Evolutionary conservation across 2,329 filamentous ascomycete genomes (phyloP).

Genomic region (Penicillium hesseltinei): DNA sequence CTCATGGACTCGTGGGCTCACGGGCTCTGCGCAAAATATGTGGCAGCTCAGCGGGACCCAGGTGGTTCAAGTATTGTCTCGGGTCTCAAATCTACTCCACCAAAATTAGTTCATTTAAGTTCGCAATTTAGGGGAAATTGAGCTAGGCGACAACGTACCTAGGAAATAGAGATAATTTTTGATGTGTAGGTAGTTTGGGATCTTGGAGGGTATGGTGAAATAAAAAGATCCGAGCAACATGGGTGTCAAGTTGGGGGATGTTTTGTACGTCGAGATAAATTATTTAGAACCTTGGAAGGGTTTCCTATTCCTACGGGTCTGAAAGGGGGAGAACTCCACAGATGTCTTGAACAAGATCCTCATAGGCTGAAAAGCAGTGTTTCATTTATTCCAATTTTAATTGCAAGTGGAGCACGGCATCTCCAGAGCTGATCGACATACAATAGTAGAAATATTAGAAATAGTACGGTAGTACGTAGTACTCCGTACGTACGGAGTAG

Average conservation of each 20-base stretch:
- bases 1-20: background rate
- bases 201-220: background rate
- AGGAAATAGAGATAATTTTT: background rate
- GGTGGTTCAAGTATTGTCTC: slow-evolving; percentile 2
- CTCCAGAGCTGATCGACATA: slow-evolving; percentile 5
- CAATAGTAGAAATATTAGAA: background rate
- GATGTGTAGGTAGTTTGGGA: background rate
- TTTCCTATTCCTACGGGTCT: background rate
- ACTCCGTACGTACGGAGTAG: background rate
- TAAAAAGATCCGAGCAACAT: background rate
- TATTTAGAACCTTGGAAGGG: too few species aligned
- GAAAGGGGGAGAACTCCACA: slow-evolving; percentile 17
- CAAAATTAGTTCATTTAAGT: background rate
- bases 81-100: slow-evolving; percentile 14
- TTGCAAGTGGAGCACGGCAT: slow-evolving; percentile 14
- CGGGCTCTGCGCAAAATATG: background rate
- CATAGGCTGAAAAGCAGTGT: slow-evolving; percentile 11
- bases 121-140: background rate
- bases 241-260: background rate
- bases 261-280: background rate
- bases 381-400: slow-evolving; percentile 17
- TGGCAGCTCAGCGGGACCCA: background rate
- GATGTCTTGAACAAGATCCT: slow-evolving; percentile 6
- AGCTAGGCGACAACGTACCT: background rate
- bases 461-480: too few species aligned